These are phyloP conservation scores for Amanita fuliginea DNA, from an alignment of 768 basidiomycete species.

Conservation along the genomic window DNA sequence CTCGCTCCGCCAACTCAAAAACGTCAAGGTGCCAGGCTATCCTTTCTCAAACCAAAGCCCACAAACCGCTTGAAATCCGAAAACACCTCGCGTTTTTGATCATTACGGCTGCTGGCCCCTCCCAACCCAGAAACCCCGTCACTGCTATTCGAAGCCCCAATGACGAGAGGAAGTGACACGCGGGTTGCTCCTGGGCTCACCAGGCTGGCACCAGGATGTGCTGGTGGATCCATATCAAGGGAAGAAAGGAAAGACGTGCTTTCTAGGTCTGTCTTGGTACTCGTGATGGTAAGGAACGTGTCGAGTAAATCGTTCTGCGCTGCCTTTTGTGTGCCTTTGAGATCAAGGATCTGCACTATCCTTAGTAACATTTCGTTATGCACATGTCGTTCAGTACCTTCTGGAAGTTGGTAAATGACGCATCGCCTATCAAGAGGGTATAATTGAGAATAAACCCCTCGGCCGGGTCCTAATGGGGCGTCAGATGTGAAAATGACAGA, in stretches of 20 bases:
- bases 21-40: slow-evolving; percentile 22
- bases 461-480: slow-evolving; percentile 59
- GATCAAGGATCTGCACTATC: slow-evolving; percentile 66
- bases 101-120: slow-evolving; percentile 24
- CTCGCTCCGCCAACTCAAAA: too few species aligned
- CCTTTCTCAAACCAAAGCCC: slow-evolving; percentile 77
- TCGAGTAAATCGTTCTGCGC: slow-evolving; percentile 89
- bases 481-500: not conserved
- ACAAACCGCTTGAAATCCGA: slow-evolving; percentile 84
- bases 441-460: slow-evolving; percentile 96
- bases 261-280: slow-evolving; percentile 81
- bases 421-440: slow-evolving; percentile 86
- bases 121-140: slow-evolving; percentile 42
- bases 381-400: slow-evolving; percentile 42
- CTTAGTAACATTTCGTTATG: not conserved
- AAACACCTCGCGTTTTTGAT: slow-evolving; percentile 69
- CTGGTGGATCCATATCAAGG: slow-evolving; percentile 90
- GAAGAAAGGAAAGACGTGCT: slow-evolving; percentile 87
- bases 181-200: slow-evolving; percentile 59
- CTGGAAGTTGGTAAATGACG: slow-evolving; percentile 96
- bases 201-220: slow-evolving; percentile 36
- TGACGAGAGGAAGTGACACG: slow-evolving; percentile 35
- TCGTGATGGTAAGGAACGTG: slow-evolving; percentile 85
- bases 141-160: slow-evolving; percentile 11
- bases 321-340: slow-evolving; percentile 82